Percentiles rank a stretch among this genome's conserved stretches.
Conservation (phyloP, 805 yeast genomes). For the Kregervanrija pseudodelftensis region DNA sequence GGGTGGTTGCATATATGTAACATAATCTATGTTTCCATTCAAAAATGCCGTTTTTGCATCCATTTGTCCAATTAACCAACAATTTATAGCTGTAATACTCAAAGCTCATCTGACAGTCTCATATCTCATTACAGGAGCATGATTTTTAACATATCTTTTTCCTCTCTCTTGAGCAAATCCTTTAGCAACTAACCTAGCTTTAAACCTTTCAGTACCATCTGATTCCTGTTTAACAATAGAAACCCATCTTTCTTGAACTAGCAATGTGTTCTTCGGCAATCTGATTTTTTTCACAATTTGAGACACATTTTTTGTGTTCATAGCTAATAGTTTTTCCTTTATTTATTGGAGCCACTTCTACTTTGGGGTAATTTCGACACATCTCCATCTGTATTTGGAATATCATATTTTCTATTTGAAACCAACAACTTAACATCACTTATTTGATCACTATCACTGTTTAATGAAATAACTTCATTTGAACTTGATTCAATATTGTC, state of each 20-base stretch:
- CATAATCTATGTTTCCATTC: conserved; percentile 5
- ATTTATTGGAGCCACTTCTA: neutral
- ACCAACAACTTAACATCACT: too few relatives aligned
- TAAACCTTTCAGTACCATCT: conserved; percentile 3
- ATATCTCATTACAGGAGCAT: conserved; percentile 5
- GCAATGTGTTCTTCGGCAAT: neutral
- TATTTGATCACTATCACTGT: too few relatives aligned
- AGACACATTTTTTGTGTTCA: neutral
- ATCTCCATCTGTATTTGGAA: too few relatives aligned
- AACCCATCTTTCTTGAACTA: conserved; percentile 4
- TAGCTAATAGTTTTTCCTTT: neutral
- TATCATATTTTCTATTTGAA: too few relatives aligned
- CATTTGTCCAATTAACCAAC: conserved; percentile 2
- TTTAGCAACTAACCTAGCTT: conserved; percentile 7
- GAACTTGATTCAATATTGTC: too few relatives aligned
- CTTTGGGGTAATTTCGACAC: too few relatives aligned
- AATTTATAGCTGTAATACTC: neutral
- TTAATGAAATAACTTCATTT: too few relatives aligned
- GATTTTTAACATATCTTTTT: conserved; percentile 3
- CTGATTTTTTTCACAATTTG: neutral
- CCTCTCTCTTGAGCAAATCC: conserved; percentile 6
- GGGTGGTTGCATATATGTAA: conserved; percentile 6
- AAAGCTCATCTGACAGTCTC: conserved; percentile 3
- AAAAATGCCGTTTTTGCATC: conserved; percentile 10
- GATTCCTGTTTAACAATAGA: conserved; percentile 6